phyloP scores from a whole-genome alignment of 2,329 filamentous ascomycete species.

The Fusarium pilosicola region DNA sequence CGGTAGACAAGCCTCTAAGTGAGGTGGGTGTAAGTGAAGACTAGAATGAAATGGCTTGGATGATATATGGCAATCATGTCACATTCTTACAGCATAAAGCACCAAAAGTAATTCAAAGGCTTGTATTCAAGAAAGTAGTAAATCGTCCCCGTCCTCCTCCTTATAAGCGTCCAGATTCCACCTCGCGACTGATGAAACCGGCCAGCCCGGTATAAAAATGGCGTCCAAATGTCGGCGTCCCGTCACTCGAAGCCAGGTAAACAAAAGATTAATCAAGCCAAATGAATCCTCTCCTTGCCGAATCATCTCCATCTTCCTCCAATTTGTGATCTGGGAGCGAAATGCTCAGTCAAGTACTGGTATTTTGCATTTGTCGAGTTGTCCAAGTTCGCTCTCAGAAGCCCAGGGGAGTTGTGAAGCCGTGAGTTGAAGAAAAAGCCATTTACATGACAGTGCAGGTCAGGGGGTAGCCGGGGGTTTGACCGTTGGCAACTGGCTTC shows the following conservation, averaged over 20 bases:
- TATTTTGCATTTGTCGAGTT: neutral
- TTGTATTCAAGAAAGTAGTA: slow-evolving; percentile 39
- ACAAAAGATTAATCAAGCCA: slow-evolving; percentile 25
- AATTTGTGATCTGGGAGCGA: slow-evolving; percentile 6
- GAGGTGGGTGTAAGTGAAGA: neutral
- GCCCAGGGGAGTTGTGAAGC: neutral
- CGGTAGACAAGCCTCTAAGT: neutral
- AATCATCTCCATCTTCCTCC: slow-evolving; percentile 18
- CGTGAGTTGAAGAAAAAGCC: neutral
- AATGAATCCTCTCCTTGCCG: slow-evolving; percentile 20
- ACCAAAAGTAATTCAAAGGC: slow-evolving; percentile 12
- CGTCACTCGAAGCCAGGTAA: slow-evolving; percentile 30
- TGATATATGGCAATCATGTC: neutral
- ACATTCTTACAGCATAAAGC: neutral
- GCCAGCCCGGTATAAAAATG: slow-evolving; percentile 22
- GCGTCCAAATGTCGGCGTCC: slow-evolving; percentile 37
- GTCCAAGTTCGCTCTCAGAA: slow-evolving; percentile 5
- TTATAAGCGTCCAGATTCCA: slow-evolving; percentile 5
- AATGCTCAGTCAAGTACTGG: slow-evolving; percentile 3
- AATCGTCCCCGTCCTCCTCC: slow-evolving; percentile 3
- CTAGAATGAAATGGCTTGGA: neutral
- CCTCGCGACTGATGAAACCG: slow-evolving; percentile 5
- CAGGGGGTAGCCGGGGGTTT: slow-evolving; percentile 40
- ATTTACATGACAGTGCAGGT: slow-evolving; percentile 51
- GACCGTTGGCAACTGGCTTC: slow-evolving; percentile 38